phyloP scores from a whole-genome alignment of 495 filamentous ascomycete genomes.

The Cenococcum geophilum region DNA sequence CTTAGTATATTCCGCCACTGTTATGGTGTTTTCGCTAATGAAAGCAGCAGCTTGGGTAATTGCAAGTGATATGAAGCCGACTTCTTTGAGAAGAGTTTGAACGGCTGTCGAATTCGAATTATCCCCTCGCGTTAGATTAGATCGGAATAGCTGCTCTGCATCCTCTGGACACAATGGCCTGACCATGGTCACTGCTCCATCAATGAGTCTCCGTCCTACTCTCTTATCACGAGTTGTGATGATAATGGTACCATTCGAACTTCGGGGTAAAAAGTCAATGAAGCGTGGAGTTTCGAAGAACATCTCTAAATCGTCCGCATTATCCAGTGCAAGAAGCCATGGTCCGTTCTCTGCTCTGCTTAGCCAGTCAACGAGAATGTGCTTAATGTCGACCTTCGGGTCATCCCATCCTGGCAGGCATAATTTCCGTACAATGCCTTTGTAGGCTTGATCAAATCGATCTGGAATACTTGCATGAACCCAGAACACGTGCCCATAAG shows the following conservation, averaged over 20 bases:
- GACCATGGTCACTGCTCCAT: too few species aligned
- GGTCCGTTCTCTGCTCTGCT: not conserved
- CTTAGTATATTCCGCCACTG: not conserved
- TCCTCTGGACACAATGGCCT: too few species aligned
- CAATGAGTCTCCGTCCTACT: not conserved
- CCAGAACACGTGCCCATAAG: too few species aligned
- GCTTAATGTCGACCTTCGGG: not conserved
- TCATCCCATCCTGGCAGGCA: not conserved
- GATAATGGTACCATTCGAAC: not conserved
- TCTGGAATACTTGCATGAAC: not conserved
- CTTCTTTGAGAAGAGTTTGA: not conserved
- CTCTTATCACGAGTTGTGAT: not conserved
- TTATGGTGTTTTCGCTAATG: not conserved
- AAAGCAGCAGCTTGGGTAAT: not conserved
- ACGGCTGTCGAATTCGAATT: not conserved
- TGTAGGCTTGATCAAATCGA: not conserved
- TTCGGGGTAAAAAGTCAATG: not conserved
- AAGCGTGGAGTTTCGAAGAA: not conserved
- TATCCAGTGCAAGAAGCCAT: not conserved
- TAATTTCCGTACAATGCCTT: not conserved
- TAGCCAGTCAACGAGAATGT: not conserved
- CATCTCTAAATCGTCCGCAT: not conserved
- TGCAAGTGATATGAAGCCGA: not conserved
- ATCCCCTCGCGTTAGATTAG: not conserved
- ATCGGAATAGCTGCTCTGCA: not conserved